phyloP scores from a whole-genome alignment of 352 stramenopile genomes.

The Phytopythium helicoides region DNA sequence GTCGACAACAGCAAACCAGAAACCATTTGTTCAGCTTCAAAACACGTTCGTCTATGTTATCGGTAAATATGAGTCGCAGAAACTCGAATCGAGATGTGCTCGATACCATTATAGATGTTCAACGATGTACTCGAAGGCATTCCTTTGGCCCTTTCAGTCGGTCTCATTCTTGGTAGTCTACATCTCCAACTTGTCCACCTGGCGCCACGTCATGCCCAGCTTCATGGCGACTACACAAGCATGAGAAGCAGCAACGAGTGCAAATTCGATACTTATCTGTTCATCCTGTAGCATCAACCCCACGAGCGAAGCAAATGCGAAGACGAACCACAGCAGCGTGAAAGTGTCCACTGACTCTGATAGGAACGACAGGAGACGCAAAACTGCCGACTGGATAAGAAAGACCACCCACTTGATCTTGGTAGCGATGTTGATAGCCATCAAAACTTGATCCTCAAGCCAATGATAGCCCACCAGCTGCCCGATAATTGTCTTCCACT shows the following conservation, averaged over 20 bases:
- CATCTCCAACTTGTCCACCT: conserved; percentile 15
- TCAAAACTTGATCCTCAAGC: conserved; percentile 18
- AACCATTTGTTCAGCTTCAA: no score
- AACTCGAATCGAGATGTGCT: background rate
- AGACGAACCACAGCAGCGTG: conserved; percentile 14
- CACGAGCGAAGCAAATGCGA: conserved; percentile 5
- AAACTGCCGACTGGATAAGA: conserved; percentile 12
- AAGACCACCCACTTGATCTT: conserved; percentile 14
- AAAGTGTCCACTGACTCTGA: conserved; percentile 9
- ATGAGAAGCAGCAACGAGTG: conserved; percentile 16
- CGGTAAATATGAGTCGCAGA: no score
- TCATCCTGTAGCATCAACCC: conserved; percentile 10
- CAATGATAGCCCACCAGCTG: conserved; percentile 21
- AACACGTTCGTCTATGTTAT: no score
- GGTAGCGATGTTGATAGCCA: conserved; percentile 11
- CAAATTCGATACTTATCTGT: conserved; percentile 20
- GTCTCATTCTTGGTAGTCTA: no score
- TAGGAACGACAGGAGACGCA: conserved; percentile 14
- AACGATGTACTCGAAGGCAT: no score
- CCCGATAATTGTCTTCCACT: conserved; percentile 27
- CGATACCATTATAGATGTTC: no score
- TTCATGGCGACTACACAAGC: conserved; percentile 11
- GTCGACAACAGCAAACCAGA: no score
- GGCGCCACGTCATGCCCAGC: conserved; percentile 9
- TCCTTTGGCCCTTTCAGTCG: no score